These are phyloP conservation scores for Evansstolkia leycettana DNA, from an alignment of 495 filamentous ascomycete genomes.

Conservation along the genomic window DNA sequence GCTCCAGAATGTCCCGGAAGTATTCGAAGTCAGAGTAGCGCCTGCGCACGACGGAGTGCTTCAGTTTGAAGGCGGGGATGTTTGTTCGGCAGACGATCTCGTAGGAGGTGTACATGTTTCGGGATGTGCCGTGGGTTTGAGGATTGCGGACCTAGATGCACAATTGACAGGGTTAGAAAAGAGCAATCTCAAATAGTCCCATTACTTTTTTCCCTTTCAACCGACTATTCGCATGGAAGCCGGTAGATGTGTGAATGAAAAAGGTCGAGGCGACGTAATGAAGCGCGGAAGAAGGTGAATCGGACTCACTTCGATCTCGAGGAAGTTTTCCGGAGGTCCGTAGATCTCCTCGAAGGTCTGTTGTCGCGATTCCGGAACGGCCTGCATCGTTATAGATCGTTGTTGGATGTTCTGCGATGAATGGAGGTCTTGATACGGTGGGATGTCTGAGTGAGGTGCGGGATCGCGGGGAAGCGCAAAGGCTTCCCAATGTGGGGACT, in stretches of 20 bases:
- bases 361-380: constrained; percentile 71
- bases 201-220: too few species aligned
- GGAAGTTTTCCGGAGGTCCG: constrained; percentile 94
- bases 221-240: too few species aligned
- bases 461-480: neutral
- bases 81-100: constrained; percentile 95
- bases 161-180: too few species aligned
- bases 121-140: constrained; percentile 86
- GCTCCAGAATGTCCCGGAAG: constrained; percentile 95
- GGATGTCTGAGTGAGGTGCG: neutral
- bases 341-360: constrained; percentile 99
- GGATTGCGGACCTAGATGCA: constrained; percentile 74
- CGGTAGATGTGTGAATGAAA: too few species aligned
- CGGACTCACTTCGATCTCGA: constrained; percentile 80
- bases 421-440: neutral
- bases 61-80: constrained; percentile 96
- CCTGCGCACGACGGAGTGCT: constrained; percentile 71
- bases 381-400: constrained; percentile 48
- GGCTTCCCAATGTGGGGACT: neutral
- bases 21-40: constrained; percentile 97
- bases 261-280: too few species aligned
- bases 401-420: neutral
- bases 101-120: constrained; percentile 97
- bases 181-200: too few species aligned
- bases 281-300: neutral